A percentile compares a stretch with the other conserved stretches of the same genome.
phyloP scores from a whole-genome alignment of 2,329 filamentous ascomycete genomes.

The Aureobasidium namibiae region DNA sequence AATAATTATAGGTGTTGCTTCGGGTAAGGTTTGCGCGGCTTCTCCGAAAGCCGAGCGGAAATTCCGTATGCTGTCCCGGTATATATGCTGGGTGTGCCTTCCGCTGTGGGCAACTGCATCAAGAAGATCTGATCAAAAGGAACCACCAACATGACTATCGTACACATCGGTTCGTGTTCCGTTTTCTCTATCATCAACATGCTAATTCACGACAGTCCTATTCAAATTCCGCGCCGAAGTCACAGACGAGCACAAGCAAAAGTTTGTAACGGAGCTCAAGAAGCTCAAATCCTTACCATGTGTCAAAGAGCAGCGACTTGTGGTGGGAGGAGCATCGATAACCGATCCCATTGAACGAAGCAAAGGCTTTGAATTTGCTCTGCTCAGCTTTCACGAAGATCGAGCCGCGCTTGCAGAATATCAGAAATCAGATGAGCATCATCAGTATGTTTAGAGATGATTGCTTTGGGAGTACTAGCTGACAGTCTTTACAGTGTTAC shows the following conservation, averaged over 20 bases:
- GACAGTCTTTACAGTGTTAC: conserved; percentile 36
- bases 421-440: conserved; percentile 46
- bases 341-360: conserved; percentile 45
- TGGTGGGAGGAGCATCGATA: conserved; percentile 46
- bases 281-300: conserved; percentile 41
- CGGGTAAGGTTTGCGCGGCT: too few species aligned
- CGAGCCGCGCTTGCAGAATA: conserved; percentile 41
- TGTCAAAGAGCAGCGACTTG: conserved; percentile 40
- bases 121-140: too few species aligned
- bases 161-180: neutral
- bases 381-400: conserved; percentile 45
- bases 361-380: conserved; percentile 45
- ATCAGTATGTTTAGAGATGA: conserved; percentile 30
- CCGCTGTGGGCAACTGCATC: too few species aligned
- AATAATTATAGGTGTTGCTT: too few species aligned
- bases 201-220: conserved; percentile 30
- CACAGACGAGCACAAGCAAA: conserved; percentile 33
- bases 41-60: neutral
- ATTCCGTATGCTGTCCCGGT: neutral
- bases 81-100: neutral
- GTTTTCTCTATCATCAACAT: neutral
- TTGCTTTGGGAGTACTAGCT: neutral
- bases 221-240: conserved; percentile 43
- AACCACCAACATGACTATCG: conserved; percentile 4
- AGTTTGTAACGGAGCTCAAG: conserved; percentile 41